A percentile compares a stretch with the other conserved stretches of the same genome.
Evolutionary conservation across 2,329 filamentous ascomycete species (phyloP).

Genomic region (Raffaelea arxii): DNA sequence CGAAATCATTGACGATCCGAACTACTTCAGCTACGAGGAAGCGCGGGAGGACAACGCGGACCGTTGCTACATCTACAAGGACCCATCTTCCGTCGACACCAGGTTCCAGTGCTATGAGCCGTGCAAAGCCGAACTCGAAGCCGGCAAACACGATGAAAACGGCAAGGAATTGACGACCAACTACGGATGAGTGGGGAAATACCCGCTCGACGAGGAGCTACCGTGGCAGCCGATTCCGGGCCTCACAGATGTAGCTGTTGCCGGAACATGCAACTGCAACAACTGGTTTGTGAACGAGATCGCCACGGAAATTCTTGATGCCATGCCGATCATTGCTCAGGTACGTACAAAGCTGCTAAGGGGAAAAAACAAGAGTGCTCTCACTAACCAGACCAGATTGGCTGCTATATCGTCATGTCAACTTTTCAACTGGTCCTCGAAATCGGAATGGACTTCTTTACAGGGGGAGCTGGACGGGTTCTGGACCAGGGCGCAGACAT

Average conservation of each 20-base stretch:
- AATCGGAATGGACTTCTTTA: constrained; percentile 5
- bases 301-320: constrained; percentile 7
- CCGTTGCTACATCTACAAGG: too few relatives aligned
- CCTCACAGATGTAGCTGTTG: neutral
- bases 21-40: too few relatives aligned
- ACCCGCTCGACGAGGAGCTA: constrained; percentile 7
- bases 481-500: too few relatives aligned
- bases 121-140: constrained; percentile 5
- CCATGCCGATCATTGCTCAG: constrained; percentile 11
- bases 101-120: too few relatives aligned
- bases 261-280: constrained; percentile 8
- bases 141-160: constrained; percentile 2
- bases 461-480: too few relatives aligned
- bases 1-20: too few relatives aligned
- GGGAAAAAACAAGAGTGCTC: neutral
- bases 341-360: constrained; percentile 1
- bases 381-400: neutral
- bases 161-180: constrained; percentile 6
- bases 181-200: constrained; percentile 9
- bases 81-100: too few relatives aligned
- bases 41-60: too few relatives aligned
- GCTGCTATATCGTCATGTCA: constrained; percentile 11
- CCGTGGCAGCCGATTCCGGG: constrained; percentile 5
- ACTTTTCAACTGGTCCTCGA: constrained; percentile 10
- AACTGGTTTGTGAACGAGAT: constrained; percentile 9